Evolutionary conservation across 768 basidiomycete genomes (phyloP).

Genomic region (Amanita fuliginea): DNA sequence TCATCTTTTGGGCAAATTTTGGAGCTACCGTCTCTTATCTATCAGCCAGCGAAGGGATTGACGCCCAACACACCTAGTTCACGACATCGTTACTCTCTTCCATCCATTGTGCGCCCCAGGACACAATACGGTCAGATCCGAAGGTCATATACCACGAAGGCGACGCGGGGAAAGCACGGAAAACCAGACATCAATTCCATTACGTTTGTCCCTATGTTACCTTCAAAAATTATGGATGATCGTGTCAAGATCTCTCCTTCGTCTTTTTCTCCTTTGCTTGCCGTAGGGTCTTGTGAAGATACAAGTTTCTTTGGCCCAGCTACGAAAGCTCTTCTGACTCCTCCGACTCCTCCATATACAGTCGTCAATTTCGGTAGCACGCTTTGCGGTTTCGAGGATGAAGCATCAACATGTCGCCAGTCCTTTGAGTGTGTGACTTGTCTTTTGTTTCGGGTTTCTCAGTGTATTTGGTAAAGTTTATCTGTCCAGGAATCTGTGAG

Average conservation of each 20-base stretch:
- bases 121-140: neutral
- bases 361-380: too few species aligned
- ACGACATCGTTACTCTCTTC: conserved; percentile 1
- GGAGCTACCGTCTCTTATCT: neutral
- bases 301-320: neutral
- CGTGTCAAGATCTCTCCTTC: neutral
- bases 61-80: neutral
- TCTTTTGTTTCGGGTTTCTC: neutral
- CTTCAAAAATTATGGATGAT: neutral
- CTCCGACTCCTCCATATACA: neutral
- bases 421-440: neutral
- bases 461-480: neutral
- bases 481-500: neutral
- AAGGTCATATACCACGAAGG: conserved; percentile 1
- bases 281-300: neutral
- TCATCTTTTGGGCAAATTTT: neutral
- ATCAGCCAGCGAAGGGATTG: neutral
- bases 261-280: neutral
- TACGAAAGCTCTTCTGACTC: neutral
- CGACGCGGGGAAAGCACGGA: neutral
- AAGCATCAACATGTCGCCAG: neutral
- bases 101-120: neutral
- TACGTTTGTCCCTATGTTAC: neutral
- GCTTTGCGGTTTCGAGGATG: neutral
- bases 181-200: neutral